Evolutionary conservation across 257 asterid species (phyloP).

Genomic region (Mitragyna speciosa): DNA sequence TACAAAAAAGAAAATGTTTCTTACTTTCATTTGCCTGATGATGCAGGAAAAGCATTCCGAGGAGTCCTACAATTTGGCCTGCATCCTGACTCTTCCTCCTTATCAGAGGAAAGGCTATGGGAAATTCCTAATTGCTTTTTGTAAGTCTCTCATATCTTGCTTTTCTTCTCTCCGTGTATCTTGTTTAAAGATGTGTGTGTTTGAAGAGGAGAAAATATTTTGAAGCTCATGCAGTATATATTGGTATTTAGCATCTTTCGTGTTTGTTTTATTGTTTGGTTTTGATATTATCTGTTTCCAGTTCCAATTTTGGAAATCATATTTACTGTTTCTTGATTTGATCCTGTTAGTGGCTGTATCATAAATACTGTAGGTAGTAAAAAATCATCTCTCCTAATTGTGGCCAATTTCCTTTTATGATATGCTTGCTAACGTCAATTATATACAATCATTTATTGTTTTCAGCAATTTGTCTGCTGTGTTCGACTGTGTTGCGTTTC

Average conservation of each 20-base stretch:
- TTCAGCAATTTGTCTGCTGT: not conserved
- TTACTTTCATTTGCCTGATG: slow-evolving; percentile 19
- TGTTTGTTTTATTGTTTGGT: not conserved
- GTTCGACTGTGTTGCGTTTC: not conserved
- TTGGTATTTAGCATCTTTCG: not conserved
- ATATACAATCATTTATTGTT: not conserved
- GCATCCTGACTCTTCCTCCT: slow-evolving; percentile 97
- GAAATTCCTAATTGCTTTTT: slow-evolving; percentile 90
- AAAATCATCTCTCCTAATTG: not conserved
- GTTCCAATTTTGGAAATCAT: not conserved
- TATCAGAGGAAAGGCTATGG: slow-evolving; percentile 98
- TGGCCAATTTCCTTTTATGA: not conserved
- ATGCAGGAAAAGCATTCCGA: slow-evolving; percentile 96
- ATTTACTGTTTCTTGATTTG: not conserved
- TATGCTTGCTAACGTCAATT: not conserved
- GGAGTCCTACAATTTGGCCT: slow-evolving; percentile 94
- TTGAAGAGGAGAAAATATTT: not conserved
- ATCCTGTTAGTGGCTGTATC: not conserved
- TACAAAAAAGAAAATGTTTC: not conserved
- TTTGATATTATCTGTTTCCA: not conserved
- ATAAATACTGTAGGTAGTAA: no score
- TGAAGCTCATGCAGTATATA: not conserved
- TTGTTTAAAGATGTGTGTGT: not conserved
- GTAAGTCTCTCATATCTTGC: slow-evolving; percentile 47
- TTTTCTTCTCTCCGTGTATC: slow-evolving; percentile 10